These are phyloP conservation scores for Mucor piriformis DNA, from an alignment of 371 early-diverging fungal genomes.

Conservation along the genomic window DNA sequence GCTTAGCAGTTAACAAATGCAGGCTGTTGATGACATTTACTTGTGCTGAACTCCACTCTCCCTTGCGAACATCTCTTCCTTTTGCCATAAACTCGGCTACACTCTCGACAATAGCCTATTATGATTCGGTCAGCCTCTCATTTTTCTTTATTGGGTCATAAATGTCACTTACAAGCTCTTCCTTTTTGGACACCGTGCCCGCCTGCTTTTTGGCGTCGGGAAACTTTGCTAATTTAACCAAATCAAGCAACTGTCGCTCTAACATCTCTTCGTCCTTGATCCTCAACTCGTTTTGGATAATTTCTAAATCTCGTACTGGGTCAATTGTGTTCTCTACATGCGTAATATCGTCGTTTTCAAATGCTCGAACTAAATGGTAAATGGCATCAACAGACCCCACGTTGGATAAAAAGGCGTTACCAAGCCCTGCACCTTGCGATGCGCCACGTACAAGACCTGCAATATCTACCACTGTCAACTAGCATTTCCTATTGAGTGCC, in stretches of 20 bases:
- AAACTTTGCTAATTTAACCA: constrained; percentile 50
- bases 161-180: constrained; percentile 67
- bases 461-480: constrained; percentile 90
- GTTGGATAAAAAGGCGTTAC: constrained; percentile 92
- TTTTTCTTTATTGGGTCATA: no score
- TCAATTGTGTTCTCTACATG: constrained; percentile 91
- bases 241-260: constrained; percentile 51
- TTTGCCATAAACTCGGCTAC: constrained; percentile 47
- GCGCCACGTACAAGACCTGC: constrained; percentile 96
- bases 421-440: constrained; percentile 79
- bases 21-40: constrained; percentile 81
- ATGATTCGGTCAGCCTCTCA: no score
- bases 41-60: constrained; percentile 42
- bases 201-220: constrained; percentile 57
- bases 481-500: not conserved
- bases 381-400: constrained; percentile 93
- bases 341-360: constrained; percentile 85
- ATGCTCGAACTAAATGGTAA: constrained; percentile 87
- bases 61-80: constrained; percentile 47
- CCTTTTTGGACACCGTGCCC: constrained; percentile 71
- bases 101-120: constrained; percentile 44
- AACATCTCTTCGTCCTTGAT: constrained; percentile 86
- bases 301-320: constrained; percentile 88
- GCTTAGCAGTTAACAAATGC: constrained; percentile 90
- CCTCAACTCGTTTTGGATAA: constrained; percentile 89